Evolutionary conservation across 306 rosid species (phyloP), one percentile per base, ranked within the genome.

Genomic region (Vicia sativa): DNA sequence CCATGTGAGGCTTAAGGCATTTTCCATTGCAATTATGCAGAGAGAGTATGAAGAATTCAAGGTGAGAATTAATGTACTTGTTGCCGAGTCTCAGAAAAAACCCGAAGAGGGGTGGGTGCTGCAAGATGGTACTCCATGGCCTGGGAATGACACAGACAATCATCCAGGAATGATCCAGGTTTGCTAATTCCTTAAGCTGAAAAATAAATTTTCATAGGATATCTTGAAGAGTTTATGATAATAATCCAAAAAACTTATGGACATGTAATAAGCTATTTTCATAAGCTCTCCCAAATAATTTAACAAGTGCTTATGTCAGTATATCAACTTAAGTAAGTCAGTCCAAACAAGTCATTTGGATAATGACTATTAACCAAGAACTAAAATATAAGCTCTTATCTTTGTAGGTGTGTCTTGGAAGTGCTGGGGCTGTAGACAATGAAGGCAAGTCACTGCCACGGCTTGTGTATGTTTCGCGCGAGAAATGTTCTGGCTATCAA

Each of bases 111-210:
- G 99, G 37, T 93, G 97, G 97, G 87, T 93, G 42, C 87, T 93
- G 95, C 95, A 85, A 79, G 97, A 95, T 75, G 96, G 99, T 39
- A 88, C 89, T 4, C 96, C 96, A 15, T 95, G 99, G 99, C 99
- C 99, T 2, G 99, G 99, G 64, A 90, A 84, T 76, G 77, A 85
- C 71, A 74, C 87, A 26, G 88, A 91, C 13, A 91, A 95, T 85
- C 99, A 95, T 84, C 97, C 99, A 0, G 99, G 97, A 73, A 95
- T 95, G 96, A 82, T 91, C 80, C 99, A 95, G 96, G 99, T 92
- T 66, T 60, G 10, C 57, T 42, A 62, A 35, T 45, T 63, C 12
- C 46, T 60, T 52, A 44, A 21, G 11, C 34, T 0, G 5, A 52
- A 21, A 19, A 52, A 45, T 14, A 6, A 45, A n/a, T 14, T 45